A percentile compares a stretch with the other conserved stretches of the same genome.
Evolutionary conservation across 371 early-diverging fungal genomes (phyloP).

Genomic region (Phascolomyces articulosus): DNA sequence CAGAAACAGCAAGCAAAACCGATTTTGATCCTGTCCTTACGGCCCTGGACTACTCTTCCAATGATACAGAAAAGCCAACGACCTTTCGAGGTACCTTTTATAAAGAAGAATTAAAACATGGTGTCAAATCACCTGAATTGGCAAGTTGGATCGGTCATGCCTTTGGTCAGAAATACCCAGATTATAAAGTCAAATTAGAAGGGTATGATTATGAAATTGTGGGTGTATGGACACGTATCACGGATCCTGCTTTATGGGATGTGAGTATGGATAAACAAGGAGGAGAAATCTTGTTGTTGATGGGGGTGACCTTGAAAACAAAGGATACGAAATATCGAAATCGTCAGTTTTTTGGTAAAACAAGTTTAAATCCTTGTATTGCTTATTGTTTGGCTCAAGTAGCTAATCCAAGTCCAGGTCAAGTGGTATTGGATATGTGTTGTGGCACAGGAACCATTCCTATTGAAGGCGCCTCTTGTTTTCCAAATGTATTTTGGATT

Average conservation of each 20-base stretch:
- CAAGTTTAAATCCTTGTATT: slow-evolving; percentile 45
- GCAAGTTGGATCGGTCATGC: slow-evolving; percentile 38
- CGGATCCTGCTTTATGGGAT: neutral
- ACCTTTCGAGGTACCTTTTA: slow-evolving; percentile 45
- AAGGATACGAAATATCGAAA: slow-evolving; percentile 34
- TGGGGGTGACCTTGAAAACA: slow-evolving; percentile 33
- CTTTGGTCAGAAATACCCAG: slow-evolving; percentile 22
- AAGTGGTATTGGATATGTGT: slow-evolving; percentile 49
- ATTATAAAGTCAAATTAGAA: slow-evolving; percentile 45
- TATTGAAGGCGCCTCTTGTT: slow-evolving; percentile 35
- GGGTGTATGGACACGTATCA: slow-evolving; percentile 22
- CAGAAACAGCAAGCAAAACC: slow-evolving; percentile 15
- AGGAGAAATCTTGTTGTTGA: slow-evolving; percentile 12
- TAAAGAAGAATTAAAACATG: slow-evolving; percentile 33
- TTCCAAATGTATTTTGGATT: slow-evolving; percentile 37
- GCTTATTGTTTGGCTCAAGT: slow-evolving; percentile 41
- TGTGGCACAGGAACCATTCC: slow-evolving; percentile 40
- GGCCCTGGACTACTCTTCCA: neutral
- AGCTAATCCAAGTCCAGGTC: slow-evolving; percentile 37
- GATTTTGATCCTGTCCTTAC: slow-evolving; percentile 19
- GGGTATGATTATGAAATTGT: slow-evolving; percentile 35
- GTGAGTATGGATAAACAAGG: slow-evolving; percentile 3
- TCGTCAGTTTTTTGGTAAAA: slow-evolving; percentile 38
- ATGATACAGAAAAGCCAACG: neutral
- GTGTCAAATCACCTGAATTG: slow-evolving; percentile 25